Evolutionary conservation across 352 stramenopile species (phyloP).

Genomic region (Phytophthora pluvialis): DNA sequence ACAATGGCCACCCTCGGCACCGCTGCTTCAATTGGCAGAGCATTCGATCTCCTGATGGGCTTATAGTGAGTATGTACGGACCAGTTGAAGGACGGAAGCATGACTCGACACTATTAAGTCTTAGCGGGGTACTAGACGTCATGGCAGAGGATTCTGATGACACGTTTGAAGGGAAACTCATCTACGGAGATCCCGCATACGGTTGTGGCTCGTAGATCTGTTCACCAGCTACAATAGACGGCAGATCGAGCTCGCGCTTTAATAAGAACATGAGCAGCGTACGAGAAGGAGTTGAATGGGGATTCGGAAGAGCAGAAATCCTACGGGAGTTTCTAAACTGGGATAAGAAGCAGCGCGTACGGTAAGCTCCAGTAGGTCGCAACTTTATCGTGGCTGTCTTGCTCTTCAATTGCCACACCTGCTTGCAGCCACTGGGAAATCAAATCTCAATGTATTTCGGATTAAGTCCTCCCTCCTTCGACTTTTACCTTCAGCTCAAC

Average conservation of each 20-base stretch:
- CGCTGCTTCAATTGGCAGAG: constrained; percentile 6
- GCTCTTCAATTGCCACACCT: not conserved
- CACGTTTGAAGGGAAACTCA: not conserved
- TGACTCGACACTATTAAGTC: not conserved
- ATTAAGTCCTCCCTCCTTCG: not conserved
- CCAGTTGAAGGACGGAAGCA: not conserved
- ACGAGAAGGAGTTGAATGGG: no score
- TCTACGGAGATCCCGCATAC: not conserved
- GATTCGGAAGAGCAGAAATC: not conserved
- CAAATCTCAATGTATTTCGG: constrained; percentile 5
- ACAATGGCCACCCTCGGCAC: not conserved
- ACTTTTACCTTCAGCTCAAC: not conserved
- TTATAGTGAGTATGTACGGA: not conserved
- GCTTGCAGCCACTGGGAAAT: not conserved
- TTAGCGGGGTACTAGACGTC: not conserved
- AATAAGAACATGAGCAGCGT: no score
- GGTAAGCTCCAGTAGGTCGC: not conserved
- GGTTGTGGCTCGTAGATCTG: no score
- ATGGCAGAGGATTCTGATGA: not conserved
- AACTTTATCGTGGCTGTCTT: not conserved
- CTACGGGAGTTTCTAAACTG: not conserved
- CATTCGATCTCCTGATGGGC: not conserved
- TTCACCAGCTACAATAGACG: no score
- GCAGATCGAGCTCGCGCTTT: no score
- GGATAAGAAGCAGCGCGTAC: not conserved